Percentiles rank a stretch among this genome's conserved stretches.
Conservation (phyloP, 768 basidiomycete species). For the Calocera cornea region DNA sequence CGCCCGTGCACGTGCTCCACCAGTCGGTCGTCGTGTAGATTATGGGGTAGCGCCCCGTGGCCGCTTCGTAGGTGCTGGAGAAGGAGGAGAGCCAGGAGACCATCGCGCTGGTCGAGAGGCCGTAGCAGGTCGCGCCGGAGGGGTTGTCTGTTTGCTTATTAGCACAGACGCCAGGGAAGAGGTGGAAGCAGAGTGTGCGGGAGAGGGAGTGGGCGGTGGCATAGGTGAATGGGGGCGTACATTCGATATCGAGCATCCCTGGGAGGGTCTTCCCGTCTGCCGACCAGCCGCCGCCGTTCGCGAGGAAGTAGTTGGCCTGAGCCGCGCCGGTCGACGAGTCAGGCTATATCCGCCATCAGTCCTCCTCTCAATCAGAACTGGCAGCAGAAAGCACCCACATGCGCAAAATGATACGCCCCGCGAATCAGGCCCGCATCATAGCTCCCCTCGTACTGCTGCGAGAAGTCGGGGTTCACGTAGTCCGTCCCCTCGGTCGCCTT, state of each 20-base stretch:
- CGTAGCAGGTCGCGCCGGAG: conserved; percentile 41
- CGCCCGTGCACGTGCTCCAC: conserved; percentile 56
- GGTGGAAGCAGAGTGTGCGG: no score
- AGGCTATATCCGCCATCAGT: neutral
- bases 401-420: conserved; percentile 50
- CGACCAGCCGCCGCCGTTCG: conserved; percentile 46
- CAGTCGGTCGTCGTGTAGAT: conserved; percentile 54
- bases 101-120: conserved; percentile 39
- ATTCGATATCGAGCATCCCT: conserved; percentile 50
- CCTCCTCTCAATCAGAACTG: no score
- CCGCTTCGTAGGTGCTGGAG: conserved; percentile 41
- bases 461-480: conserved; percentile 29
- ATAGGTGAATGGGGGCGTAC: conserved; percentile 24
- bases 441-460: conserved; percentile 41
- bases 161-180: neutral
- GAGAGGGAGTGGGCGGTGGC: neutral
- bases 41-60: conserved; percentile 38
- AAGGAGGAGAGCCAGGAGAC: conserved; percentile 52
- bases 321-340: conserved; percentile 32
- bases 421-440: conserved; percentile 44
- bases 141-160: conserved; percentile 33
- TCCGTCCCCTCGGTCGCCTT: conserved; percentile 52
- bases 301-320: conserved; percentile 47
- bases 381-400: conserved; percentile 30
- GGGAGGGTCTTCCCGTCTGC: conserved; percentile 47